Conservation (phyloP, 306 rosid species). For the Quercus alba region DNA sequence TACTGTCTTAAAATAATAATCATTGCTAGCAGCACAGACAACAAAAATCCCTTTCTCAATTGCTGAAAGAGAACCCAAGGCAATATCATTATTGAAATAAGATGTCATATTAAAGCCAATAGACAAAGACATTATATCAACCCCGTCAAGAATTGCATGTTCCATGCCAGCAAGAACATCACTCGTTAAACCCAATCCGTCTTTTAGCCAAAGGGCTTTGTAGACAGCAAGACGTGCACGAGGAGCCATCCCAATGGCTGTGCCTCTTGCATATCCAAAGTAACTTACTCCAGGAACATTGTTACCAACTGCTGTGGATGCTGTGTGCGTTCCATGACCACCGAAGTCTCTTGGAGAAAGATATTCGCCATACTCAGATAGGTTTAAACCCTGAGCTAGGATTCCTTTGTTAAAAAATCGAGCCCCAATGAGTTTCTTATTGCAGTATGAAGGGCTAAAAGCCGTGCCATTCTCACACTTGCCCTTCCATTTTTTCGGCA, state of each 20-base stretch:
- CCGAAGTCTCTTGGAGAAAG: background rate
- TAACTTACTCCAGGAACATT: background rate
- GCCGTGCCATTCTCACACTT: constrained; percentile 1
- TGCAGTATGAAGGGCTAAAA: constrained; percentile 19
- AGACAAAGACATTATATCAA: background rate
- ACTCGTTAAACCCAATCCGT: background rate
- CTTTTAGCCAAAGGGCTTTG: constrained; percentile 4
- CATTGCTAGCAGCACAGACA: background rate
- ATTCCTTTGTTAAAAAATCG: background rate
- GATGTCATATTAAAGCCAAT: background rate
- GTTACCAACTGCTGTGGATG: constrained; percentile 15
- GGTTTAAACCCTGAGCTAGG: background rate
- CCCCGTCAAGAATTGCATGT: background rate
- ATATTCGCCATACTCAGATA: background rate
- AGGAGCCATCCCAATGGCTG: constrained; percentile 16
- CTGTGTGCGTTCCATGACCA: constrained; percentile 20
- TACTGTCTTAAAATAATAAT: background rate
- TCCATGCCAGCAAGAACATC: background rate
- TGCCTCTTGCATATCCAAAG: constrained; percentile 20
- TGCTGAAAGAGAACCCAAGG: constrained; percentile 6
- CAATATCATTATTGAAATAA: background rate
- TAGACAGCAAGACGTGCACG: constrained; percentile 11
- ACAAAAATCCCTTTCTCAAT: background rate
- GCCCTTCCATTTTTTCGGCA: no score
- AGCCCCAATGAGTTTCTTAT: constrained; percentile 25